Percentiles rank a stretch among this genome's conserved stretches.
Evolutionary conservation across 768 basidiomycete genomes (phyloP).

Genomic region (Lactarius pseudohatsudake): DNA sequence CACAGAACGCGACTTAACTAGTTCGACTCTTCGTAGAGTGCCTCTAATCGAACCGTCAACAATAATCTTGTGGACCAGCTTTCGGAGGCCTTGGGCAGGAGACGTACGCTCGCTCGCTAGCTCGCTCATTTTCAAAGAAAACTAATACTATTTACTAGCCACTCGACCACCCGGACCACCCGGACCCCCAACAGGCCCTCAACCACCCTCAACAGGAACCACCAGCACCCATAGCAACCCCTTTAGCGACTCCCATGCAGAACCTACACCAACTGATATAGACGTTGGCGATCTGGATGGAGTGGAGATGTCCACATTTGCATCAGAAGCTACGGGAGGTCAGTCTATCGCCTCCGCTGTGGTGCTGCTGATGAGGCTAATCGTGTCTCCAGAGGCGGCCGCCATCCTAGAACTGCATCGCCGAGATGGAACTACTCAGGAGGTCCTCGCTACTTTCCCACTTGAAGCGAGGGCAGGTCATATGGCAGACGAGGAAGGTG

Average conservation of each 20-base stretch:
- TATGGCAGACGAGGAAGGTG: background rate
- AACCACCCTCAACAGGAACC: background rate
- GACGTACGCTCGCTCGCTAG: too few relatives aligned
- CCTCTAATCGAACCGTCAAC: too few relatives aligned
- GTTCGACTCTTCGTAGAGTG: too few relatives aligned
- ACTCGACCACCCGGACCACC: too few relatives aligned
- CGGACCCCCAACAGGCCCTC: too few relatives aligned
- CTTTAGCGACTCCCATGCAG: constrained; percentile 2
- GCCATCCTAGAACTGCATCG: background rate
- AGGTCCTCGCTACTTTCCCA: background rate
- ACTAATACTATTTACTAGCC: too few relatives aligned
- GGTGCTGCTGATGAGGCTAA: background rate
- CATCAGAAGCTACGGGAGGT: background rate
- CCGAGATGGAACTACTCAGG: background rate
- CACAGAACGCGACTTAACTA: too few relatives aligned
- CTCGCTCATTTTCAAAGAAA: too few relatives aligned
- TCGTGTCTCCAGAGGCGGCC: background rate
- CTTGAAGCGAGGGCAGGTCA: background rate
- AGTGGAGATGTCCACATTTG: constrained; percentile 3
- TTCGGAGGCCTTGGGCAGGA: too few relatives aligned
- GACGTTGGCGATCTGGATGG: background rate
- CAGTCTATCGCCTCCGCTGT: background rate
- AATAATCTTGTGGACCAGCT: too few relatives aligned
- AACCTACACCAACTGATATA: background rate
- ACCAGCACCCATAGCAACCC: background rate